Evolutionary conservation across 257 asterid genomes (phyloP), one percentile per base, ranked within the genome.

Genomic region (Verbascum thapsus): DNA sequence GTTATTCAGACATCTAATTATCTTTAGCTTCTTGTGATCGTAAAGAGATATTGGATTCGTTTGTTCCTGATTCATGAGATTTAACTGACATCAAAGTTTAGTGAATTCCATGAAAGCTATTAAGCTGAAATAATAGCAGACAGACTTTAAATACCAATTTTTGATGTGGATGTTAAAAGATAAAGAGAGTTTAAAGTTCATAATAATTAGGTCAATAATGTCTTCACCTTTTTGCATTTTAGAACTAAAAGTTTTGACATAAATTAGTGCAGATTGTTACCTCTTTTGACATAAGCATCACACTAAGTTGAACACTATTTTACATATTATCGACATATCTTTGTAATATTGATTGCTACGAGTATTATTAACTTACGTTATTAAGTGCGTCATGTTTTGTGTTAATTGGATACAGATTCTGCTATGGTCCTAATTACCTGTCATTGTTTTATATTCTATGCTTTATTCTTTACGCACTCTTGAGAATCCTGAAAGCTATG

Each of bases 161-260:
- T 18, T 64, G 65, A 66, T 59, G 71, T 59, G 69, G 72, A 63
- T 61, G 78, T 70, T 22, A 45, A 73, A 70, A 67, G 77, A 65
- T 79, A 69, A 72, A 76, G 69, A 63, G 61, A 43, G 70, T 69
- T 64, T 23, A 59, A 67, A 73, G 78, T 52, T 59, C 53, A 63
- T 56, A 67, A 59, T 70, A 80, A 76, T 70, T 67, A 63, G 71
- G 71, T 63, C 70, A 73, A 50, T 63, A 53, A 72, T 72, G 74
- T 69, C 72, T 74, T 71, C 59, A 66, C 61, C 32, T 5, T 26
- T 26, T 26, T 47, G 60, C 58, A 40, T 53, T 60, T 70, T 47
- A 54, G 45, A 65, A 57, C 41, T 58, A 56, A 70, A 68, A 78
- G 64, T 67, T 53, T 38, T 64, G 80, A 74, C 67, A 26, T 26